These are phyloP conservation scores for Aplosporella prunicola DNA, from an alignment of 2,329 filamentous ascomycete genomes.

Conservation along the genomic window DNA sequence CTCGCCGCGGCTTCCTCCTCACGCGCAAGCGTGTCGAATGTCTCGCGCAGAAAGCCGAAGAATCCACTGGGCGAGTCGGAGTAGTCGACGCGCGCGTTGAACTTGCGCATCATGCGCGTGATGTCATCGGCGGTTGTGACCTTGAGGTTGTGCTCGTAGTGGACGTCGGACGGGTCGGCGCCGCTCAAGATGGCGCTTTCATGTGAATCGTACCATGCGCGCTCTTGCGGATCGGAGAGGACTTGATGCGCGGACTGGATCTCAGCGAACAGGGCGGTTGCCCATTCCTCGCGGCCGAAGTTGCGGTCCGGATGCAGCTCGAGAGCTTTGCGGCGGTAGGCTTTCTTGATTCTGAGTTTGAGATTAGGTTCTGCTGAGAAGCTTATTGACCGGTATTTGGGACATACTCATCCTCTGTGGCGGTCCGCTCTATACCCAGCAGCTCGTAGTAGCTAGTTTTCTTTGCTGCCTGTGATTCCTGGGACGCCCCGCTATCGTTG, in stretches of 20 bases:
- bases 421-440: slow-evolving; percentile 60
- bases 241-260: slow-evolving; percentile 90
- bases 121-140: slow-evolving; percentile 77
- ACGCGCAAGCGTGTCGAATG: slow-evolving; percentile 68
- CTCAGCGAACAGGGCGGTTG: slow-evolving; percentile 81
- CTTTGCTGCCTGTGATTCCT: slow-evolving; percentile 20
- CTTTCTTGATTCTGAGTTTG: slow-evolving; percentile 68
- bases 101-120: slow-evolving; percentile 65
- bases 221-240: slow-evolving; percentile 90
- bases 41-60: slow-evolving; percentile 66
- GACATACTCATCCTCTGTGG: slow-evolving; percentile 69
- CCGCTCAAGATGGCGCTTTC: slow-evolving; percentile 69
- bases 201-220: slow-evolving; percentile 96
- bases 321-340: slow-evolving; percentile 81
- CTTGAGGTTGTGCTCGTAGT: slow-evolving; percentile 58
- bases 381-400: not conserved
- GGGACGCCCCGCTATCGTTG: slow-evolving; percentile 15
- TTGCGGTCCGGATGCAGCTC: slow-evolving; percentile 95
- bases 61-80: slow-evolving; percentile 74
- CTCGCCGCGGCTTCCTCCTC: slow-evolving; percentile 72
- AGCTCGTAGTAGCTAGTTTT: slow-evolving; percentile 84
- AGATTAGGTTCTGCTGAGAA: not conserved
- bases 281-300: slow-evolving; percentile 70
- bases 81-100: slow-evolving; percentile 69
- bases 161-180: slow-evolving; percentile 36